Evolutionary conservation across 495 filamentous ascomycete species (phyloP).

Genomic region (Penicillium pulvis): DNA sequence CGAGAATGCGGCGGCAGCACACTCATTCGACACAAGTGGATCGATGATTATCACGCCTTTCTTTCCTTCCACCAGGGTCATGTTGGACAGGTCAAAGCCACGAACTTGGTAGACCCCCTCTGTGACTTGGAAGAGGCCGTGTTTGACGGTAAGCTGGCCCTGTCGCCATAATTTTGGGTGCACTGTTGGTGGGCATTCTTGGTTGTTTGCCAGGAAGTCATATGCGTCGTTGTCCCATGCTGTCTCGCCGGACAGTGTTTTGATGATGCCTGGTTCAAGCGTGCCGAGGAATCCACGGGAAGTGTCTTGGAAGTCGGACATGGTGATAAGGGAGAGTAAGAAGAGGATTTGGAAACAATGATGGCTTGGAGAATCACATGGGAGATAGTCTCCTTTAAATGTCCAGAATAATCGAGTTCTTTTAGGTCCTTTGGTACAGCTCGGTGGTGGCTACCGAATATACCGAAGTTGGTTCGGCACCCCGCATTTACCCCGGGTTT

Average conservation of each 20-base stretch:
- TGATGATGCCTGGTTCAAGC: constrained; percentile 12
- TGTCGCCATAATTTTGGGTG: neutral
- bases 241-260: neutral
- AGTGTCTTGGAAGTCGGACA: constrained; percentile 17
- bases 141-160: neutral
- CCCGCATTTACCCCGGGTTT: constrained; percentile 11
- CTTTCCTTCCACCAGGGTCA: constrained; percentile 22
- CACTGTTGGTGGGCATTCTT: neutral
- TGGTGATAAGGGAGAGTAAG: neutral
- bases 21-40: neutral
- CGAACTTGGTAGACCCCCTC: constrained; percentile 9
- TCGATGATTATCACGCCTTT: constrained; percentile 24
- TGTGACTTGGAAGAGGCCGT: constrained; percentile 1
- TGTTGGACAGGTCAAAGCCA: constrained; percentile 25
- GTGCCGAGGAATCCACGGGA: constrained; percentile 15
- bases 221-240: constrained; percentile 21
- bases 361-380: neutral
- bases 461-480: constrained; percentile 10
- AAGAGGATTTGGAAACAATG: neutral
- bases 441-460: constrained; percentile 1
- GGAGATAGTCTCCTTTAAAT: neutral
- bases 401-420: neutral
- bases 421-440: too few species aligned
- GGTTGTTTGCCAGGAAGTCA: constrained; percentile 4
- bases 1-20: neutral